Percentiles rank a stretch among this genome's conserved stretches.
These are phyloP conservation scores for Penicillium sp. DNA, from an alignment of 2,329 filamentous ascomycete genomes.

Conservation along the genomic window DNA sequence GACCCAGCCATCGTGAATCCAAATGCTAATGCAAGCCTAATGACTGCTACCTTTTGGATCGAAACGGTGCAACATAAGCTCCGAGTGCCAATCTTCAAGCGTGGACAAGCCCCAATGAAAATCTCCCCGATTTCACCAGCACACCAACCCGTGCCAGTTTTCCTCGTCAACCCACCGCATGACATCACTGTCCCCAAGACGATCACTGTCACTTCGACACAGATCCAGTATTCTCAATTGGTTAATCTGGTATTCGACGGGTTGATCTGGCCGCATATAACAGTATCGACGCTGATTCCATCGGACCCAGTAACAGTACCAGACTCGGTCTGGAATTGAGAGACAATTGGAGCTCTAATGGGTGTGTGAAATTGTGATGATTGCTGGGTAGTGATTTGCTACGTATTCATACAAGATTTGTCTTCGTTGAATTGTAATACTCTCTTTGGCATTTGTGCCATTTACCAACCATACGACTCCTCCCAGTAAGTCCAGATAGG, in stretches of 20 bases:
- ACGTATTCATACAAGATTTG: too few relatives aligned
- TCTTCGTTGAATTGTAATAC: too few relatives aligned
- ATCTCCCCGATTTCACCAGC: not conserved
- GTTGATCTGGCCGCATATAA: not conserved
- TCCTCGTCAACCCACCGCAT: not conserved
- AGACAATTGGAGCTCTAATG: not conserved
- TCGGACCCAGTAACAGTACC: not conserved
- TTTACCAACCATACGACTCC: too few relatives aligned
- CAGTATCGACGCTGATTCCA: not conserved
- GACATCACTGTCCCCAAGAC: not conserved
- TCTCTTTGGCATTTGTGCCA: too few relatives aligned
- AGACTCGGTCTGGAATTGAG: constrained; percentile 1
- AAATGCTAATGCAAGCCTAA: constrained; percentile 28
- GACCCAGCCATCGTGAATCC: constrained; percentile 23
- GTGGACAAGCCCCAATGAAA: constrained; percentile 14
- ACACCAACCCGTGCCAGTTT: not conserved
- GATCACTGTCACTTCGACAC: not conserved
- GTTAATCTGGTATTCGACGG: not conserved
- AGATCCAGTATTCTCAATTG: not conserved
- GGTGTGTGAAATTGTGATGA: too few relatives aligned
- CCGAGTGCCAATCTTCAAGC: constrained; percentile 18
- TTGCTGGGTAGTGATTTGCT: too few relatives aligned
- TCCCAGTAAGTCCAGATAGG: too few relatives aligned
- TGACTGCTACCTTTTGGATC: constrained; percentile 36
- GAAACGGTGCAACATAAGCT: constrained; percentile 29